A percentile compares a stretch with the other conserved stretches of the same genome.
phyloP scores from a whole-genome alignment of 148 eudicot genomes.

The Rheum nobile region DNA sequence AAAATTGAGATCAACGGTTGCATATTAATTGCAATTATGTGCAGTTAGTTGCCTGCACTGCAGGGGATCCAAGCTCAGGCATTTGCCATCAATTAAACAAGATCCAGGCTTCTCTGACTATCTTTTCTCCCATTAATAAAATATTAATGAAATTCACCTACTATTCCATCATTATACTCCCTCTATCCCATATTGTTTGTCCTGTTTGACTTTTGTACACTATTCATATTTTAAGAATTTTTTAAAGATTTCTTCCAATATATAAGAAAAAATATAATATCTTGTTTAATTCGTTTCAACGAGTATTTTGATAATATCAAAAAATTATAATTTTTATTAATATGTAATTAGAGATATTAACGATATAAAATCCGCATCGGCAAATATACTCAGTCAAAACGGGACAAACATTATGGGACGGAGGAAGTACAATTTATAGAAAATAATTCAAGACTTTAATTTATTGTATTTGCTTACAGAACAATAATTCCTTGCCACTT shows the following conservation, averaged over 20 bases:
- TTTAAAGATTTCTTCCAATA: too few relatives aligned
- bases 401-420: too few relatives aligned
- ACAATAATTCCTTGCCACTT: neutral
- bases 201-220: too few relatives aligned
- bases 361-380: too few relatives aligned
- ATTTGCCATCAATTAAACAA: neutral
- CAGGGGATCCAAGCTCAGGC: neutral
- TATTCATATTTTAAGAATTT: too few relatives aligned
- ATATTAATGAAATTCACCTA: conserved; percentile 7
- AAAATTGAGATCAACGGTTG: neutral
- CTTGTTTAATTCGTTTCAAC: too few relatives aligned
- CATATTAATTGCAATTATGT: neutral
- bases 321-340: too few relatives aligned
- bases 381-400: too few relatives aligned
- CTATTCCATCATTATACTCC: conserved; percentile 2
- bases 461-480: neutral
- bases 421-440: neutral
- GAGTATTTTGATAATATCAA: too few relatives aligned
- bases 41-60: neutral
- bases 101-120: neutral
- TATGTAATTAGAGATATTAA: too few relatives aligned
- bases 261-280: too few relatives aligned
- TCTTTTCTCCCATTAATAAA: neutral
- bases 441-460: neutral
- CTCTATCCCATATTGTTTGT: too few relatives aligned